Base-by-base conservation (phyloP, 352 stramenopile genomes). In the Phytophthora pseudosyringae region DNA sequence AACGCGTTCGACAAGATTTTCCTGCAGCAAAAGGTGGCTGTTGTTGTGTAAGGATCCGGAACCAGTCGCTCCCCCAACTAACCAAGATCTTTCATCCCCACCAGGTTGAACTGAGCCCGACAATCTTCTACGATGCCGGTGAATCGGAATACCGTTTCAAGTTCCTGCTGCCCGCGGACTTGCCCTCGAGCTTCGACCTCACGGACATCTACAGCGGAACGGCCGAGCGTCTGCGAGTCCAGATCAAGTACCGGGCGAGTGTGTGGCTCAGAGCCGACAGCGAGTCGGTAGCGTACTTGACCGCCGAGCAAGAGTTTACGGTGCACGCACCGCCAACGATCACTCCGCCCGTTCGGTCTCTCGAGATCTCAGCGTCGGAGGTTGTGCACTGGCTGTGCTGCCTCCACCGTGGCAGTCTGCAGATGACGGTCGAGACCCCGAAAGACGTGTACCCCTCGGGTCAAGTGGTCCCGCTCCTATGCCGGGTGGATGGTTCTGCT, bases 1-100 rank as follows among this genome's bases (percentile, higher is more conserved):
- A 73, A 71, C 16, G 57, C 51, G 12, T 65, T 73, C 28, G 70
- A 75, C 49, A 58, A 73, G 46, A 73, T 62, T 16, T 75, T 78
- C 51, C 45, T 78, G 12, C 58, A 73, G 21, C 47, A 78, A 16
- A 75, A 72, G 61, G 69, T 77, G 36, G 15, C 36, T 40, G 7
- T 10, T 13, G 21, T 13, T 18, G 29, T 31, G 18, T 29, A 29
- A 50, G 43, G 7, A 55, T n/a, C n/a, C 26, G 15, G 5, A 31
- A 21, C 59, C 31, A 40, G 4, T 48, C n/a, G 3, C 7, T 52
- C 15, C 10, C 10, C 28, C 25, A 61, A 64, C 39, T 57, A 39
- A 56, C 8, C 5, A 31, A 47, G 5, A 18, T 26, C 9, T 13
- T 51, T 13, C 36, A 5, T 52, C 36, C 8, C n/a, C 33, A 33